Evolutionary conservation across 352 stramenopile genomes (phyloP), one percentile per base, ranked within the genome.

Genomic region (Phytophthora litchii): DNA sequence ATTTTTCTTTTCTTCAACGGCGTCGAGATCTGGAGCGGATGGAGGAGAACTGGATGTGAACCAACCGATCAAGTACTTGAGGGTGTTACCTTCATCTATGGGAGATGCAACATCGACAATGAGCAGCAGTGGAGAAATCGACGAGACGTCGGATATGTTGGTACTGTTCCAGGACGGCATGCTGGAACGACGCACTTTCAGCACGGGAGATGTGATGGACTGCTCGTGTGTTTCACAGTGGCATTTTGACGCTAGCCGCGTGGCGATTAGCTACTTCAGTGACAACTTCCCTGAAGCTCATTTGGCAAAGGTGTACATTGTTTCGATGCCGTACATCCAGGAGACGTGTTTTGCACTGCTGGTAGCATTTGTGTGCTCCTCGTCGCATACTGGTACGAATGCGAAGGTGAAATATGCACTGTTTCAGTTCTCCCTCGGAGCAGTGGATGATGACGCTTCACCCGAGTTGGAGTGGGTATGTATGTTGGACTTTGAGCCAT

Each of bases 151-250:
- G 0, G 75, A 88, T 56, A 84, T 91, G 64, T 52, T 93, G 10
- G 64, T 93, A 25, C 52, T 93, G n/a, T 93, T 86, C 41, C 50
- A 64, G 34, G 83, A 86, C 29, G 81, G 83, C 10, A 67, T 83
- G 32, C 29, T 93, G 14, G 83, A 91, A 35, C 83, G 74, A 42
- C 81, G 81, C 6, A 77, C 79, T n/a, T 90, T 93, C 31, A 93
- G 71, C 52, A 74, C 67, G 14, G 70, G 60, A 29, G 78, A 93
- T 42, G 76, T 78, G 13, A 70, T 91, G 65, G 81, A 93, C 51
- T 89, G 78, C 64, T 70, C 65, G 35, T 85, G 61, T 42, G 57
- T 68, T 40, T 88, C 81, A 0, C 51, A 72, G 20, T 83, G 78
- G 70, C 74, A 86, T 37, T 86, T 90, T 27, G 72, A 90, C 55